Percentiles rank a stretch among this genome's conserved stretches.
These are phyloP conservation scores for Vicia faba DNA, from an alignment of 306 rosid genomes.

Conservation along the genomic window DNA sequence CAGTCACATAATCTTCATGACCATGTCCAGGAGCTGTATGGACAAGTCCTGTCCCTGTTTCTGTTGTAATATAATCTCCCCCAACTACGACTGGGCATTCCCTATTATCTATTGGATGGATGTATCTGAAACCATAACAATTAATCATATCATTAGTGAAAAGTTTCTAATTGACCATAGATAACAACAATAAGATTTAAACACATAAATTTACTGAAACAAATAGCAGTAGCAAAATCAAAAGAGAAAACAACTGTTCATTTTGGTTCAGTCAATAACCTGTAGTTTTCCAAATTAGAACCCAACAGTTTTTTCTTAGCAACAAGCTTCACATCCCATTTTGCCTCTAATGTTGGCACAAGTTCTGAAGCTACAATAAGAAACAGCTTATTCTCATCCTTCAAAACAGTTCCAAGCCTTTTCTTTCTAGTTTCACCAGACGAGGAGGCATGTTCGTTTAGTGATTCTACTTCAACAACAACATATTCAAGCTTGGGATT, in stretches of 20 bases:
- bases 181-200: slow-evolving; percentile 4
- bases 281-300: slow-evolving; percentile 89
- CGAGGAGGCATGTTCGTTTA: slow-evolving; percentile 49
- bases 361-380: slow-evolving; percentile 89
- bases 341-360: slow-evolving; percentile 82
- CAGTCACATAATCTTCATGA: slow-evolving; percentile 93
- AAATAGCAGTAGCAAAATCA: slow-evolving; percentile 21
- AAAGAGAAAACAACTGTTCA: slow-evolving; percentile 30
- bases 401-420: slow-evolving; percentile 66
- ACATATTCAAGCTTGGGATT: slow-evolving; percentile 91
- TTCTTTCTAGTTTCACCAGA: slow-evolving; percentile 60
- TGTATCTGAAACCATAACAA: slow-evolving; percentile 60
- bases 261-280: slow-evolving; percentile 50
- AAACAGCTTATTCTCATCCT: slow-evolving; percentile 71
- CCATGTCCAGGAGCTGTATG: slow-evolving; percentile 99
- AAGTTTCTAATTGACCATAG: slow-evolving; percentile 14
- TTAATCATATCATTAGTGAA: slow-evolving; percentile 29
- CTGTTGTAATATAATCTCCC: slow-evolving; percentile 96
- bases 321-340: slow-evolving; percentile 79
- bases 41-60: slow-evolving; percentile 96
- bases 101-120: slow-evolving; percentile 72
- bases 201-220: slow-evolving; percentile 24
- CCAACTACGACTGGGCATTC: slow-evolving; percentile 85
- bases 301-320: slow-evolving; percentile 67
- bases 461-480: slow-evolving; percentile 70